Evolutionary conservation across 768 basidiomycete genomes (phyloP).

Genomic region (Rhizopogon salebrosus): DNA sequence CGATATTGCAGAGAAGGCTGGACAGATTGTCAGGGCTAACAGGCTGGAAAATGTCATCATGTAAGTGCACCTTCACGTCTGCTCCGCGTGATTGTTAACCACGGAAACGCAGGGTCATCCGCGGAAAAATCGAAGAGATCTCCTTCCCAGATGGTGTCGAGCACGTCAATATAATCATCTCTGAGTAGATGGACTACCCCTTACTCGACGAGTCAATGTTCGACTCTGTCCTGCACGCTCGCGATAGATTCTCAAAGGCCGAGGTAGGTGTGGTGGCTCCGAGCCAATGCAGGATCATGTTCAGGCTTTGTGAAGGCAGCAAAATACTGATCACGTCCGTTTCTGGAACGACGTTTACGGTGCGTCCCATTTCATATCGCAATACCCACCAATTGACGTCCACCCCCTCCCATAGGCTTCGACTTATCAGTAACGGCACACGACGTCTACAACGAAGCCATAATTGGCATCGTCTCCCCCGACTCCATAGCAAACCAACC

Average conservation of each 20-base stretch:
- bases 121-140: slow-evolving; percentile 89
- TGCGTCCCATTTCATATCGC: slow-evolving; percentile 27
- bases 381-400: background rate
- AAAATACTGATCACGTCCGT: slow-evolving; percentile 74
- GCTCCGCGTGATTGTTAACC: slow-evolving; percentile 21
- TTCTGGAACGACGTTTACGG: slow-evolving; percentile 95
- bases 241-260: slow-evolving; percentile 78
- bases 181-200: no score
- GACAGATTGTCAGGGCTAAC: no score
- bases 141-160: slow-evolving; percentile 62
- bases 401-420: slow-evolving; percentile 58
- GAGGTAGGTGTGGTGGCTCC: slow-evolving; percentile 81
- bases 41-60: no score
- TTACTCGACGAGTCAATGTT: slow-evolving; percentile 96
- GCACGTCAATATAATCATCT: slow-evolving; percentile 90
- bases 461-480: slow-evolving; percentile 73
- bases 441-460: slow-evolving; percentile 72
- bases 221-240: slow-evolving; percentile 88
- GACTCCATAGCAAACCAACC: slow-evolving; percentile 63
- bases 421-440: slow-evolving; percentile 80
- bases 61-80: no score
- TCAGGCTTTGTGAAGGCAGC: slow-evolving; percentile 74
- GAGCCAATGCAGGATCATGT: slow-evolving; percentile 80
- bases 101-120: slow-evolving; percentile 54
- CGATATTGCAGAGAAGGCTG: slow-evolving; percentile 68